Percentiles rank a stretch among this genome's conserved stretches.
Evolutionary conservation across 2,329 filamentous ascomycete species (phyloP).

Genomic region (Apiospora rasikravindrae): DNA sequence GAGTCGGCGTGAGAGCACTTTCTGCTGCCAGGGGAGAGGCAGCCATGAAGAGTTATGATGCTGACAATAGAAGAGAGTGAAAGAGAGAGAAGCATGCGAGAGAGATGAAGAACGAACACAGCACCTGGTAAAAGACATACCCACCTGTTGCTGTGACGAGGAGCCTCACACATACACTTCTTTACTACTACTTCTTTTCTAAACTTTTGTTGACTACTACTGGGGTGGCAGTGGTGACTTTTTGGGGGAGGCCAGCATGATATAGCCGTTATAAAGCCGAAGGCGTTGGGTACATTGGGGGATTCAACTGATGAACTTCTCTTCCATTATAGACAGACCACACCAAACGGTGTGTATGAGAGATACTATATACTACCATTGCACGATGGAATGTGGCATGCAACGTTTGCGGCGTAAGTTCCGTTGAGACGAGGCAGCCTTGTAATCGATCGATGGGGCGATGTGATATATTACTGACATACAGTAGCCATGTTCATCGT

Average conservation of each 20-base stretch:
- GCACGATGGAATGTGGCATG: not conserved
- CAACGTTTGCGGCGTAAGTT: not conserved
- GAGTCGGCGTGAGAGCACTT: conserved; percentile 43
- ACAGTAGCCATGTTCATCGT: not conserved
- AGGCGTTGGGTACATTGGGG: conserved; percentile 9
- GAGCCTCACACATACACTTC: not conserved
- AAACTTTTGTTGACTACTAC: not conserved
- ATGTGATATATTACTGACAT: not conserved
- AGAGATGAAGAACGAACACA: not conserved
- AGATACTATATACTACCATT: not conserved
- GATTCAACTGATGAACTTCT: not conserved
- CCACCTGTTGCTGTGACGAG: not conserved
- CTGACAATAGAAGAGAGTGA: conserved; percentile 1
- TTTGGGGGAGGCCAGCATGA: not conserved
- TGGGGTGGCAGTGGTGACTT: not conserved
- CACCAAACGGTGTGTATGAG: not conserved
- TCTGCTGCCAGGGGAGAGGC: not conserved
- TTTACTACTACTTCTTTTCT: not conserved
- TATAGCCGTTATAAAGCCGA: conserved; percentile 12
- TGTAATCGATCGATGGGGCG: not conserved
- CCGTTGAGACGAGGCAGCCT: not conserved
- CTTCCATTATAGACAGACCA: conserved; percentile 4
- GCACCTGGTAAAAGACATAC: conserved; percentile 4
- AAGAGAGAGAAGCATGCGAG: not conserved
- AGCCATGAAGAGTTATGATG: not conserved